Evolutionary conservation across 2,329 filamentous ascomycete genomes (phyloP).

Genomic region (Penicillium sp.): DNA sequence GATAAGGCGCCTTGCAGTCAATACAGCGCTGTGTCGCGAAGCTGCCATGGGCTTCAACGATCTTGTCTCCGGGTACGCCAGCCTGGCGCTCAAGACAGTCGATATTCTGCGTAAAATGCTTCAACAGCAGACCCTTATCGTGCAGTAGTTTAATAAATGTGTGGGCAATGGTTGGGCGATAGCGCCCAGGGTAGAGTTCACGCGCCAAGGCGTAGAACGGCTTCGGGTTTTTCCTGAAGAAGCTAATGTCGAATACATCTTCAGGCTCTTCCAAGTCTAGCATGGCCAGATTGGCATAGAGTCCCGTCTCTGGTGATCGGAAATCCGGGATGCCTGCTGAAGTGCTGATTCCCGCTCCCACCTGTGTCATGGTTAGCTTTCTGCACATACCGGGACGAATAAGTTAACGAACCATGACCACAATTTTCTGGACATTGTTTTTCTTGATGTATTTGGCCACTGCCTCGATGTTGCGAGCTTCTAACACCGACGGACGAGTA

Average conservation of each 20-base stretch:
- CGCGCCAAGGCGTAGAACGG: constrained; percentile 91
- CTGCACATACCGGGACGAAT: not conserved
- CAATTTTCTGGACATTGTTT: constrained; percentile 64
- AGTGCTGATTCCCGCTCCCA: constrained; percentile 72
- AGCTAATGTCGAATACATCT: constrained; percentile 88
- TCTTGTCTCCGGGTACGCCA: constrained; percentile 72
- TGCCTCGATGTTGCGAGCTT: constrained; percentile 64
- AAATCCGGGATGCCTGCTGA: constrained; percentile 76
- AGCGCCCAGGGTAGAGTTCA: constrained; percentile 88
- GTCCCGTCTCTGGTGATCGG: constrained; percentile 82
- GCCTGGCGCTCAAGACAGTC: constrained; percentile 88
- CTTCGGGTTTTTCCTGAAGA: constrained; percentile 75
- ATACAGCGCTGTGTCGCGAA: constrained; percentile 90
- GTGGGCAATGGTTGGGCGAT: constrained; percentile 83
- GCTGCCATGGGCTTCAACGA: constrained; percentile 92
- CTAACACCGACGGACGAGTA: constrained; percentile 61
- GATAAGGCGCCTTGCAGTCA: constrained; percentile 71
- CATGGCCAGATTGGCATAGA: constrained; percentile 86
- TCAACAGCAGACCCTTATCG: constrained; percentile 70
- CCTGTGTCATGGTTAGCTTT: constrained; percentile 41
- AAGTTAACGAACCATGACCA: constrained; percentile 62
- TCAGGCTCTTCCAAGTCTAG: constrained; percentile 84
- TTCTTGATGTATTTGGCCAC: constrained; percentile 76
- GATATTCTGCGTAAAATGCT: constrained; percentile 96
- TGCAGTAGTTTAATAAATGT: constrained; percentile 80